Evolutionary conservation across 1,139 yeast species (phyloP).

Genomic region (Yarrowia galli): DNA sequence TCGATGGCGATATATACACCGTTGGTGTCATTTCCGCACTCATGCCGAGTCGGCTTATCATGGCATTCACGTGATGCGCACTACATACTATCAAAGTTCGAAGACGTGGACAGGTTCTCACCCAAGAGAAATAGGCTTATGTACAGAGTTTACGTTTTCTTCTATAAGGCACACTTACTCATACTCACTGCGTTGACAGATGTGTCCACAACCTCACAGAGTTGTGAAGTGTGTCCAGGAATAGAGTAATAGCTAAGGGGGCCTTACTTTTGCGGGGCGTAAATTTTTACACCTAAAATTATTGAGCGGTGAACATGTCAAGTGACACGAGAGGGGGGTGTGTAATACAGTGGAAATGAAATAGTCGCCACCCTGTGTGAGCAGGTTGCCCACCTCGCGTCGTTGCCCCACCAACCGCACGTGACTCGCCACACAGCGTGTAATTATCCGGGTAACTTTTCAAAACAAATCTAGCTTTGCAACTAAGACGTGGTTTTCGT

Average conservation of each 20-base stretch:
- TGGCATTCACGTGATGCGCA: conserved; percentile 23
- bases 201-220: conserved; percentile 5
- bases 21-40: conserved; percentile 2
- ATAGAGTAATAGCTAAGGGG: conserved; percentile 23
- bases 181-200: background rate
- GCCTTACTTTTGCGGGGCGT: background rate
- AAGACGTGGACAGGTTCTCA: conserved; percentile 23
- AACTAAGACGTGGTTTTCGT: conserved; percentile 5
- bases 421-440: conserved; percentile 37
- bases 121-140: conserved; percentile 26
- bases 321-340: background rate
- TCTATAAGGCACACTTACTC: background rate
- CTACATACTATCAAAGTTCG: conserved; percentile 36
- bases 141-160: background rate
- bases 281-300: background rate
- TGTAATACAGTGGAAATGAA: background rate
- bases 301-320: background rate
- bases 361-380: background rate
- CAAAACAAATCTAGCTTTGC: conserved; percentile 35
- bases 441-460: conserved; percentile 36
- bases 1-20: background rate
- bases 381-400: background rate
- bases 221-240: background rate
- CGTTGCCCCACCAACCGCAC: conserved; percentile 21
- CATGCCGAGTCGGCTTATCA: conserved; percentile 39